Evolutionary conservation across 345 rosid species (phyloP), one percentile per base, ranked within the genome.

Genomic region (Sonneratia caseolaris): DNA sequence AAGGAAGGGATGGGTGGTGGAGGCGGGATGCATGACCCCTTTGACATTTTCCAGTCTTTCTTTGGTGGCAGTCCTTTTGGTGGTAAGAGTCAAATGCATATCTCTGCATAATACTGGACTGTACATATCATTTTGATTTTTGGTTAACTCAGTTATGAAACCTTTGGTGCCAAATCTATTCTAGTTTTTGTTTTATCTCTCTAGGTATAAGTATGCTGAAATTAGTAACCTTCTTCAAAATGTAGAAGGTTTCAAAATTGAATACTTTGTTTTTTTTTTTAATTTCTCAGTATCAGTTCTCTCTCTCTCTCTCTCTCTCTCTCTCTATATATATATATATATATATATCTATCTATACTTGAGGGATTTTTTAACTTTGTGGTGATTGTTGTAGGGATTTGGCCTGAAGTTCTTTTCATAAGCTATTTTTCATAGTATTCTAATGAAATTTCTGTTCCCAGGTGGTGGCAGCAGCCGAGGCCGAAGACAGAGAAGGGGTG

Each of bases 1-100:
- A 89, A 87, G 82, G 96, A 89, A 81, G 96, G 96, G 80, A 89
- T 89, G 92, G 92, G 89, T n/a, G 89, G 89, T 3, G 87, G 92
- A 1, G 90, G 85, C 0, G 82, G 90, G 0, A 92, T 81, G 47
- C 96, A 89, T 37, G 89, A 89, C 48, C 96, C 92, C 10, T 86
- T 89, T 64, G 96, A 89, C 79, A 89, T 89, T 64, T 89, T 89
- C 84, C 82, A 80, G 27, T 86, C 96, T 19, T 89, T 89, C 84
- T 89, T 89, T 70, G 96, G 95, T 45, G 95, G 90, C 73, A 87
- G 66, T 57, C 90, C 95, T 1, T 89, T 89, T 18, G 89, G 96
- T 66, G 88, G 92, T 85, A 72, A 66, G 79, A 32, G 7, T 0
- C 6, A 2, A 47, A 47, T 47, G 51, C 15, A 2, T 47, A 47